phyloP scores from a whole-genome alignment of 805 yeast species.

The Ogataea pignaliae region DNA sequence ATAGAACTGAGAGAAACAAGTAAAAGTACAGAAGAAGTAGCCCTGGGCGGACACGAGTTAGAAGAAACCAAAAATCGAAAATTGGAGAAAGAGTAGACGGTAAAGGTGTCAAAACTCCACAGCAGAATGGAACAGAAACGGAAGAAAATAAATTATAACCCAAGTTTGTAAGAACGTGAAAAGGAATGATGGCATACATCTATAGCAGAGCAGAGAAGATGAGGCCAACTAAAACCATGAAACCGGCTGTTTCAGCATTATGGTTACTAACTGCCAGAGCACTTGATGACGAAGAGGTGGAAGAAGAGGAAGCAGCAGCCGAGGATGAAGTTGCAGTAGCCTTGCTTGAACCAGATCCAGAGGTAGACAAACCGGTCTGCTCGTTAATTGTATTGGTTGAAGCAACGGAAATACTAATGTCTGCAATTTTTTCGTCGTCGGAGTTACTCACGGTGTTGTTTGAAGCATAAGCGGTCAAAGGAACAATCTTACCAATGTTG shows the following conservation, averaged over 20 bases:
- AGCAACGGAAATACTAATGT: slow-evolving; percentile 35
- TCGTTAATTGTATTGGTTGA: slow-evolving; percentile 34
- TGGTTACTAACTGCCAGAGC: slow-evolving; percentile 24
- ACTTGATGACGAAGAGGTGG: slow-evolving; percentile 13
- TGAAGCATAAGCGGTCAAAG: slow-evolving; percentile 28
- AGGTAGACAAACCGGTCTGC: slow-evolving; percentile 17
- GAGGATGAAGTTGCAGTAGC: slow-evolving; percentile 14
- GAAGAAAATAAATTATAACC: too few species aligned
- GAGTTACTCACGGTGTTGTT: slow-evolving; percentile 37
- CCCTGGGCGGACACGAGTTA: too few species aligned
- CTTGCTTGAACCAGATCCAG: slow-evolving; percentile 19
- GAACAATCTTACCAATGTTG: slow-evolving; percentile 38
- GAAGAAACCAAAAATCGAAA: too few species aligned
- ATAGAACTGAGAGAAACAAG: too few species aligned
- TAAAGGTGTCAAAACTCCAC: too few species aligned
- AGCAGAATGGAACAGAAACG: too few species aligned
- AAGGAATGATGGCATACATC: too few species aligned
- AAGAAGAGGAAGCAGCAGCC: slow-evolving; percentile 13
- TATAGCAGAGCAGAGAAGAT: slow-evolving; percentile 37
- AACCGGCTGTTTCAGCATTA: slow-evolving; percentile 16
- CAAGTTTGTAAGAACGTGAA: too few species aligned
- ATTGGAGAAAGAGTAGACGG: too few species aligned
- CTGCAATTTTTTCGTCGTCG: slow-evolving; percentile 29
- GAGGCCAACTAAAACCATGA: slow-evolving; percentile 30
- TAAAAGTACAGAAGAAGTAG: too few species aligned